These are phyloP conservation scores for Ganoderma lingzhi DNA, from an alignment of 1,284 basidiomycete species.

Conservation along the genomic window DNA sequence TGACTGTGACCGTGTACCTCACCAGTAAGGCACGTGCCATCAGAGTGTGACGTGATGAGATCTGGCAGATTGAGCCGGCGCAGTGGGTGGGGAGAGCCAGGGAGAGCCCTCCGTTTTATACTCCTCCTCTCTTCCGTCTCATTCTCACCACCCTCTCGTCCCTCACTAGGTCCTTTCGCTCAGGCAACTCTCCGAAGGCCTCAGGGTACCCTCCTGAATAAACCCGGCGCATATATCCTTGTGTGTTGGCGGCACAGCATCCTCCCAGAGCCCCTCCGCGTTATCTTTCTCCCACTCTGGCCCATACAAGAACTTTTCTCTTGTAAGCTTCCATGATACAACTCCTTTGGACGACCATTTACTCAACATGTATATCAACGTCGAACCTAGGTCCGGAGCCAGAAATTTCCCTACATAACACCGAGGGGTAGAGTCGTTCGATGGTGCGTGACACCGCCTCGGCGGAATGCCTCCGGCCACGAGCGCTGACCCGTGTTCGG, in stretches of 20 bases:
- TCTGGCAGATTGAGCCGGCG: not conserved
- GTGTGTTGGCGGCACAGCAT: not conserved
- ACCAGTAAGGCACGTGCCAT: conserved; percentile 2
- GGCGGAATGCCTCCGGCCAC: not conserved
- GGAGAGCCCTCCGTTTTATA: not conserved
- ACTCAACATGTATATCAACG: not conserved
- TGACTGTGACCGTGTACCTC: not conserved
- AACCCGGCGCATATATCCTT: not conserved
- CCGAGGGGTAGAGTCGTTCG: conserved; percentile 13
- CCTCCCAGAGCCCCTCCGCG: not conserved
- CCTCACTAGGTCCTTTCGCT: not conserved
- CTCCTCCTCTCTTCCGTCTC: not conserved
- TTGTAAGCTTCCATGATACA: not conserved
- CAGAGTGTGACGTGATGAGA: conserved; percentile 1
- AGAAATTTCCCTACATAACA: conserved; percentile 18
- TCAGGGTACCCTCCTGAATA: not conserved
- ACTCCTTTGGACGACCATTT: not conserved
- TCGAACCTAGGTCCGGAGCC: conserved; percentile 6
- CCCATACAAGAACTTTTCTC: not conserved
- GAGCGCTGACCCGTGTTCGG: conserved; percentile 13
- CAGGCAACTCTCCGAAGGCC: not conserved
- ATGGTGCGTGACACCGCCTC: conserved; percentile 20
- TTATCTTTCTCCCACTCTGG: not conserved
- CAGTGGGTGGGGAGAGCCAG: not conserved
- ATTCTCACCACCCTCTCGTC: not conserved